A percentile compares a stretch with the other conserved stretches of the same genome.
Evolutionary conservation across 2,329 filamentous ascomycete genomes (phyloP).

Genomic region (Colletotrichum higginsianum): DNA sequence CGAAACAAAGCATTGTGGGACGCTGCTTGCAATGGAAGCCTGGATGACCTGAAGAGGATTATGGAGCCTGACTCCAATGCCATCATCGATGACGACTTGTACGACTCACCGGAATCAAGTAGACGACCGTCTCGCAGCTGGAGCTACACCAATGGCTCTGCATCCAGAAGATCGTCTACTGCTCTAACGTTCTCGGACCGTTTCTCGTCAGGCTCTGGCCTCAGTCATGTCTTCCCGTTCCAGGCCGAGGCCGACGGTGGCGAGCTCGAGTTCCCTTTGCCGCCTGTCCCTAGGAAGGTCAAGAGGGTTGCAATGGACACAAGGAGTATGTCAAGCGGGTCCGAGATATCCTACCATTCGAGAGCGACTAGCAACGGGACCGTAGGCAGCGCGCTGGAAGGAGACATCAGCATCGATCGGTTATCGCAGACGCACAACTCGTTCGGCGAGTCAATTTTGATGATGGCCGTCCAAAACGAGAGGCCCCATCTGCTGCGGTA

Average conservation of each 20-base stretch:
- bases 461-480: slow-evolving; percentile 86
- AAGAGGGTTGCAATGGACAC: slow-evolving; percentile 94
- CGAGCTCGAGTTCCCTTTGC: slow-evolving; percentile 47
- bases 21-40: slow-evolving; percentile 82
- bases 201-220: slow-evolving; percentile 69
- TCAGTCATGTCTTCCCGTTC: slow-evolving; percentile 94
- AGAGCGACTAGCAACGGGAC: slow-evolving; percentile 84
- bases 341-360: slow-evolving; percentile 86
- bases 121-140: slow-evolving; percentile 63
- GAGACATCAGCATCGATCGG: slow-evolving; percentile 87
- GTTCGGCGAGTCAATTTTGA: slow-evolving; percentile 85
- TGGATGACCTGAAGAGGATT: slow-evolving; percentile 82
- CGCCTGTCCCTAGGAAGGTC: slow-evolving; percentile 57
- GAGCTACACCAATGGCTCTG: slow-evolving; percentile 62
- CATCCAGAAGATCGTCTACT: slow-evolving; percentile 59
- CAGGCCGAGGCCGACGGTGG: slow-evolving; percentile 61
- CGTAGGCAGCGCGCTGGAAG: slow-evolving; percentile 80
- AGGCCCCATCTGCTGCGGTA: slow-evolving; percentile 83
- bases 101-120: slow-evolving; percentile 57
- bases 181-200: slow-evolving; percentile 61
- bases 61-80: slow-evolving; percentile 78
- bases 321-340: slow-evolving; percentile 88
- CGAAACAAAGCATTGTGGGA: slow-evolving; percentile 92
- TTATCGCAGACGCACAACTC: slow-evolving; percentile 79
- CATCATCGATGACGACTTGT: slow-evolving; percentile 61